Evolutionary conservation across 345 rosid genomes (phyloP).

Genomic region (Garcia nutans): DNA sequence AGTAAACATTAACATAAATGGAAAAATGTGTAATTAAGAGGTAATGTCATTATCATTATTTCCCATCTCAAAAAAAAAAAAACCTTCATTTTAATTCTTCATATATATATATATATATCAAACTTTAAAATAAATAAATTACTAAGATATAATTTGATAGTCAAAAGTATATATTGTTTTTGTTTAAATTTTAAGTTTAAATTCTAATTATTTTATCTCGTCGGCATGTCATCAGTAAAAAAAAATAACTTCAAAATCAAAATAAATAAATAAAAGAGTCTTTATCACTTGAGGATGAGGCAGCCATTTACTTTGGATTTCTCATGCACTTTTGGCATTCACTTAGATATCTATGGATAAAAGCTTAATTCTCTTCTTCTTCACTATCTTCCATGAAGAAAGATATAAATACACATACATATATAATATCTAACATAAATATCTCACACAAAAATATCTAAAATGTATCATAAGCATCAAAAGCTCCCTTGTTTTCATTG

Average conservation of each 20-base stretch:
- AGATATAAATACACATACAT: no score
- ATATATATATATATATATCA: no score
- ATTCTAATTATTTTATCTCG: no score
- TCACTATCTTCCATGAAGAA: no score
- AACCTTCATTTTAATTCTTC: no score
- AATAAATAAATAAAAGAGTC: not conserved
- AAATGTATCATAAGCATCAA: conserved; percentile 21
- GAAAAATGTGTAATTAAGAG: no score
- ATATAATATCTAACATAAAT: not conserved
- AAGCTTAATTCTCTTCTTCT: conserved; percentile 4
- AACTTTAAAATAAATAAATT: no score
- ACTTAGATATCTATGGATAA: conserved; percentile 47
- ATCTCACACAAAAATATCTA: conserved; percentile 37
- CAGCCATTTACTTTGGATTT: conserved; percentile 25
- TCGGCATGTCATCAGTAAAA: no score
- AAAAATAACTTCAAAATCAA: no score
- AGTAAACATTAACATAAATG: not conserved
- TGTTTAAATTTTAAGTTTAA: no score
- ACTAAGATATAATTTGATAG: no score
- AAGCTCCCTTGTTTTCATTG: conserved; percentile 46
- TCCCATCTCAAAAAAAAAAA: conserved; percentile 2
- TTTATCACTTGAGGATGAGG: conserved; percentile 28
- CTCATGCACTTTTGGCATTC: conserved; percentile 48
- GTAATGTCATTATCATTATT: not conserved
- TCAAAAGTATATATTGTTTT: no score